Evolutionary conservation across 2,329 filamentous ascomycete genomes (phyloP).

Genomic region (Aureobasidium namibiae): DNA sequence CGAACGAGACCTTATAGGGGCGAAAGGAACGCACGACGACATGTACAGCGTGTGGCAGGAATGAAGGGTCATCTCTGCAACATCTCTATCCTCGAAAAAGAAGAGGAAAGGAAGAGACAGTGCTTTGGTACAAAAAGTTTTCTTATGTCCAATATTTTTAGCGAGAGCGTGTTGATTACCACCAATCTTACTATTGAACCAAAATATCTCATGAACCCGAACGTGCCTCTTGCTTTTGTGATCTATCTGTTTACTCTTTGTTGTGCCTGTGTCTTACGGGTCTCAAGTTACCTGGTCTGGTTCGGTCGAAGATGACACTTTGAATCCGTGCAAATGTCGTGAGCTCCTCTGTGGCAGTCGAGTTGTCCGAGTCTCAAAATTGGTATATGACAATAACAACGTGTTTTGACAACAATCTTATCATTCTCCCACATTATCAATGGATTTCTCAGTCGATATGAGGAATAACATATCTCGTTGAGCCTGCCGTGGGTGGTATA

Average conservation of each 20-base stretch:
- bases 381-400: background rate
- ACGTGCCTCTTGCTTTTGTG: background rate
- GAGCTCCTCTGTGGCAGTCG: too few species aligned
- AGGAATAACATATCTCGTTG: background rate
- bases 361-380: background rate
- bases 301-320: too few species aligned
- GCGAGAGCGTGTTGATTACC: background rate
- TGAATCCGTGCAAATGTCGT: too few species aligned
- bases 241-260: too few species aligned
- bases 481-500: background rate
- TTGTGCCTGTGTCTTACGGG: background rate
- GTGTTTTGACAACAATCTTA: too few species aligned
- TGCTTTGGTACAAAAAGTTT: conserved; percentile 1
- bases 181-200: background rate
- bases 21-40: background rate
- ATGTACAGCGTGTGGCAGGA: conserved; percentile 6
- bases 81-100: background rate
- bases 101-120: conserved; percentile 3
- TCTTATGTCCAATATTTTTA: background rate
- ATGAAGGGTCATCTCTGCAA: conserved; percentile 1
- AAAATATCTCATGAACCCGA: background rate
- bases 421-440: too few species aligned
- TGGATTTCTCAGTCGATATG: too few species aligned
- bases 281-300: too few species aligned
- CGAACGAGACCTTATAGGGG: background rate